A percentile compares a stretch with the other conserved stretches of the same genome.
These are phyloP conservation scores for Pythium phragmiticola DNA, from an alignment of 352 stramenopile species.

Conservation along the genomic window DNA sequence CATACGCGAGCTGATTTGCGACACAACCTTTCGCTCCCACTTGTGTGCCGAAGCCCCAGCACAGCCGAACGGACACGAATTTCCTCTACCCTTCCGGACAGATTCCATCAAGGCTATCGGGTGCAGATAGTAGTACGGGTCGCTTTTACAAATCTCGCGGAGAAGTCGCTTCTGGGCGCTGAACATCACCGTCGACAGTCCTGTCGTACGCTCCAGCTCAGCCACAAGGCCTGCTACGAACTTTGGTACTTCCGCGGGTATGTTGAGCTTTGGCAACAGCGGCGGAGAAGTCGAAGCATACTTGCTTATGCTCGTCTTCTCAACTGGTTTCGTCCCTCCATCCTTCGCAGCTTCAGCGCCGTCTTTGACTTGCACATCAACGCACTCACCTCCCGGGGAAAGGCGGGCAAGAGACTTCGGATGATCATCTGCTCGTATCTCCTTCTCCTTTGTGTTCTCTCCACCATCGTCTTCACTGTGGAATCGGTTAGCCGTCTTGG, in stretches of 20 bases:
- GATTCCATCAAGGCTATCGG: conserved; percentile 25
- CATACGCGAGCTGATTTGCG: conserved; percentile 78
- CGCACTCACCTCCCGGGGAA: not conserved
- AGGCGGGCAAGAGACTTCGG: not conserved
- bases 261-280: not conserved
- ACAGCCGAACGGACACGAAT: conserved; percentile 59
- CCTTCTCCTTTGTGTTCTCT: not conserved
- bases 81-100: conserved; percentile 16
- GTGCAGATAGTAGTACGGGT: conserved; percentile 75
- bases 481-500: not conserved
- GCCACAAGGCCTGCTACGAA: conserved; percentile 35
- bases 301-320: not conserved
- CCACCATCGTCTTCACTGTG: not conserved
- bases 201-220: conserved; percentile 38
- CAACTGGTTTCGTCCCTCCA: not conserved
- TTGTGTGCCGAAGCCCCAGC: conserved; percentile 43
- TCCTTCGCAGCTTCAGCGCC: not conserved
- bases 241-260: conserved; percentile 15
- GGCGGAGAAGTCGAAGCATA: not conserved
- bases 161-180: conserved; percentile 59
- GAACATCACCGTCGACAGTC: conserved; percentile 65
- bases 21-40: conserved; percentile 71
- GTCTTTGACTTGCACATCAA: not conserved
- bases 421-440: not conserved
- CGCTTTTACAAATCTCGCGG: conserved; percentile 59